phyloP scores from a whole-genome alignment of 2,329 filamentous ascomycete genomes.

The Biscogniauxia marginata region DNA sequence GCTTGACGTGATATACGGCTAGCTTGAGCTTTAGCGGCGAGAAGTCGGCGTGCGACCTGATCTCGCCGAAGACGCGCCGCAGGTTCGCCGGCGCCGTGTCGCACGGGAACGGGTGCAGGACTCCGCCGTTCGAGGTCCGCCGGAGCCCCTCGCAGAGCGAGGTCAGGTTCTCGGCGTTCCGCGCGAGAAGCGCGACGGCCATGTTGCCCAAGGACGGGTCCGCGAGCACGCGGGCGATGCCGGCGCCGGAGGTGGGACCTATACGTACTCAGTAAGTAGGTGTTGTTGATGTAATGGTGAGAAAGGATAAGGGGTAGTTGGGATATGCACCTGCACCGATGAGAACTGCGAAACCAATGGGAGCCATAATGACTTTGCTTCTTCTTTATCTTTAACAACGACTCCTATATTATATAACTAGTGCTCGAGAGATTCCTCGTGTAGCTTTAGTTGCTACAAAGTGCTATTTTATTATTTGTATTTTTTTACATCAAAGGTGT shows the following conservation, averaged over 20 bases:
- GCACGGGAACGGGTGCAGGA: slow-evolving; percentile 51
- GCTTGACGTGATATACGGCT: slow-evolving; percentile 57
- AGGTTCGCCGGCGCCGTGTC: slow-evolving; percentile 49
- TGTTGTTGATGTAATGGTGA: background rate
- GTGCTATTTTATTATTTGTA: no score
- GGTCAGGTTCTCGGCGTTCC: slow-evolving; percentile 44
- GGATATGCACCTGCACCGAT: slow-evolving; percentile 44
- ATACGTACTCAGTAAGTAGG: background rate
- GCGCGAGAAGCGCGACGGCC: slow-evolving; percentile 53
- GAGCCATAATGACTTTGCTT: background rate
- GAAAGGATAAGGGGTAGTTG: background rate
- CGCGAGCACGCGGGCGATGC: slow-evolving; percentile 55
- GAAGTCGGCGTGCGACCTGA: slow-evolving; percentile 48
- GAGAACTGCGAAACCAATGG: slow-evolving; percentile 46
- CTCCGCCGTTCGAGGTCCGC: slow-evolving; percentile 37
- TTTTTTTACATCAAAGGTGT: no score
- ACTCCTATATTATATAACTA: no score
- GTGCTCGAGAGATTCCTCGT: no score
- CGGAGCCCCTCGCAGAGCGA: slow-evolving; percentile 42
- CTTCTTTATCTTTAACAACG: background rate
- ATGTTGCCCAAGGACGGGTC: slow-evolving; percentile 51
- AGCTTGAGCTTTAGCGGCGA: slow-evolving; percentile 48
- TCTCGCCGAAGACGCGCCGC: slow-evolving; percentile 46
- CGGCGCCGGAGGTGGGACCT: slow-evolving; percentile 46
- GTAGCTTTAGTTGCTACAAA: no score